phyloP scores from a whole-genome alignment of 139 green algal species.

The Micromonas commoda region DNA sequence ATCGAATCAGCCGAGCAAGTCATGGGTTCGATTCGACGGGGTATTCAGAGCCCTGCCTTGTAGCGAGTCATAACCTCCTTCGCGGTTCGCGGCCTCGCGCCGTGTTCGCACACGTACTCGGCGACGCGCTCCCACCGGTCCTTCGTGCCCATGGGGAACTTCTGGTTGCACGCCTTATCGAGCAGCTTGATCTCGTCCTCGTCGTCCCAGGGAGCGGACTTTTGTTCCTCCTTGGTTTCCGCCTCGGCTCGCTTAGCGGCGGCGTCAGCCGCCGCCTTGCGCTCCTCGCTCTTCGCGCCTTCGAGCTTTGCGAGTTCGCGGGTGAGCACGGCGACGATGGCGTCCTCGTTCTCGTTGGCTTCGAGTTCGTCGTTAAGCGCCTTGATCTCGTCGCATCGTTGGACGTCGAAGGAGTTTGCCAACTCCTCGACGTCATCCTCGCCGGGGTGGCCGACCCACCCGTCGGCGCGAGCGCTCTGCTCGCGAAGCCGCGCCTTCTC shows the following conservation, averaged over 20 bases:
- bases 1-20: too few species aligned
- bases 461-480: background rate
- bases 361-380: background rate
- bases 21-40: too few species aligned
- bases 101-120: background rate
- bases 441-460: background rate
- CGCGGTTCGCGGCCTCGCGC: background rate
- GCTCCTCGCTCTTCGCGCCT: background rate
- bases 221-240: background rate
- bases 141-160: background rate
- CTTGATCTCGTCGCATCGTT: background rate
- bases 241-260: background rate
- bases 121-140: constrained; percentile 5
- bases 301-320: background rate
- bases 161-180: constrained; percentile 9
- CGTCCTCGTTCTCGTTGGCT: background rate
- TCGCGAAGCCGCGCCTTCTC: background rate
- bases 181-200: background rate
- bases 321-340: background rate
- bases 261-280: background rate
- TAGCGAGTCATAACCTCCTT: background rate
- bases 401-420: background rate
- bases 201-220: background rate
- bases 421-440: constrained; percentile 1
- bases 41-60: background rate